phyloP scores from a whole-genome alignment of 257 asterid species.

The Plectranthus barbatus region DNA sequence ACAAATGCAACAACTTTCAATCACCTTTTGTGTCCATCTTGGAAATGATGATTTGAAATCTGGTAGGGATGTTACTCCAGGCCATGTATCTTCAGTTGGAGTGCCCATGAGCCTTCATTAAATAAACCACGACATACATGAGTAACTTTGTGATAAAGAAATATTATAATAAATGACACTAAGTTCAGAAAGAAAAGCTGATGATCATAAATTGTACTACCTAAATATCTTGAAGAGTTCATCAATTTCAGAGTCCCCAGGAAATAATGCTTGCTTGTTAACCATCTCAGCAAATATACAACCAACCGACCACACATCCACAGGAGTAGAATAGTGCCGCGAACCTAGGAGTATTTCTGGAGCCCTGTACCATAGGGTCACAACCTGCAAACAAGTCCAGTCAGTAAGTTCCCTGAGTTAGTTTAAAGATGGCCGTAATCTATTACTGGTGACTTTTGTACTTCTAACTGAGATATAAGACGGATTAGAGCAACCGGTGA shows the following conservation, averaged over 20 bases:
- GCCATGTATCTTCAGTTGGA: constrained; percentile 94
- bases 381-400: constrained; percentile 49
- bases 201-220: constrained; percentile 25
- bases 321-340: constrained; percentile 92
- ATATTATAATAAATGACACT: not conserved
- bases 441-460: not conserved
- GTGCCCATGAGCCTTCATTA: constrained; percentile 75
- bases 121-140: constrained; percentile 10
- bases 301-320: constrained; percentile 96
- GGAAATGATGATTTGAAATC: constrained; percentile 86
- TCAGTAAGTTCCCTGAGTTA: not conserved
- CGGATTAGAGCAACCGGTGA: not conserved
- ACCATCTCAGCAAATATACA: constrained; percentile 99
- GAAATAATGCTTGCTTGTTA: constrained; percentile 66
- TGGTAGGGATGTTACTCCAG: constrained; percentile 92
- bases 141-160: not conserved
- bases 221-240: constrained; percentile 84
- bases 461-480: not conserved
- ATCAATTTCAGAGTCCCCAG: constrained; percentile 96
- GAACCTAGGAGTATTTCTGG: constrained; percentile 97
- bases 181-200: not conserved
- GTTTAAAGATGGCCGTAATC: not conserved
- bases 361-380: constrained; percentile 96
- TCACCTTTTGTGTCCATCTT: constrained; percentile 77
- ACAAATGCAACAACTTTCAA: not conserved